phyloP scores from a whole-genome alignment of 2,329 filamentous ascomycete species.

The Dactylella cylindrospora region DNA sequence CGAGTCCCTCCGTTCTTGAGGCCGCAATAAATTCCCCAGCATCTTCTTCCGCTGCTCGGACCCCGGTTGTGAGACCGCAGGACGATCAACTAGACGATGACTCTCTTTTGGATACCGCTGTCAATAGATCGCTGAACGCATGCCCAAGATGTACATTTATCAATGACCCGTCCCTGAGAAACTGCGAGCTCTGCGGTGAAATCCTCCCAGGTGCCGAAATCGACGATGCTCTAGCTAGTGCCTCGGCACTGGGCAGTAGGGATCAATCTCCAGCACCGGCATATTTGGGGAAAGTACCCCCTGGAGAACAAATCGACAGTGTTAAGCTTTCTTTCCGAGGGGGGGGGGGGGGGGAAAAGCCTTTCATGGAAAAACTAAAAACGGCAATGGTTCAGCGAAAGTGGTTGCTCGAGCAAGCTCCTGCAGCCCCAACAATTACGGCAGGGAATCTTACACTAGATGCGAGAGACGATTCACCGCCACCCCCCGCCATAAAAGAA shows the following conservation, averaged over 20 bases:
- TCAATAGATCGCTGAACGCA: constrained; percentile 46
- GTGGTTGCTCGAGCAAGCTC: constrained; percentile 88
- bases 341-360: constrained; percentile 81
- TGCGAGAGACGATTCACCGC: constrained; percentile 48
- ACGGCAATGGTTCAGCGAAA: constrained; percentile 86
- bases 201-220: constrained; percentile 55
- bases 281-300: constrained; percentile 35
- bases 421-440: constrained; percentile 68
- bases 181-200: constrained; percentile 79
- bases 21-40: constrained; percentile 30
- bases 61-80: constrained; percentile 3
- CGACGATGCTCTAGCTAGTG: constrained; percentile 6
- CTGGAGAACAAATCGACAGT: constrained; percentile 65
- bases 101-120: constrained; percentile 45
- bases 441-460: constrained; percentile 39
- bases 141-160: constrained; percentile 91
- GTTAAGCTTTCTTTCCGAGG: constrained; percentile 90
- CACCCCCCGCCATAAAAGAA: constrained; percentile 22
- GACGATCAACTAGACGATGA: constrained; percentile 9
- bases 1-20: constrained; percentile 53
- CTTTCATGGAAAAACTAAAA: constrained; percentile 86
- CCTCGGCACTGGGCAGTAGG: constrained; percentile 7
- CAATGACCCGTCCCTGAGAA: constrained; percentile 81
- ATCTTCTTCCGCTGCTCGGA: not conserved
- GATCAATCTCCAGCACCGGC: constrained; percentile 33